Conservation (phyloP, 2,329 filamentous ascomycete species). For the Aspergillus viridinutans region DNA sequence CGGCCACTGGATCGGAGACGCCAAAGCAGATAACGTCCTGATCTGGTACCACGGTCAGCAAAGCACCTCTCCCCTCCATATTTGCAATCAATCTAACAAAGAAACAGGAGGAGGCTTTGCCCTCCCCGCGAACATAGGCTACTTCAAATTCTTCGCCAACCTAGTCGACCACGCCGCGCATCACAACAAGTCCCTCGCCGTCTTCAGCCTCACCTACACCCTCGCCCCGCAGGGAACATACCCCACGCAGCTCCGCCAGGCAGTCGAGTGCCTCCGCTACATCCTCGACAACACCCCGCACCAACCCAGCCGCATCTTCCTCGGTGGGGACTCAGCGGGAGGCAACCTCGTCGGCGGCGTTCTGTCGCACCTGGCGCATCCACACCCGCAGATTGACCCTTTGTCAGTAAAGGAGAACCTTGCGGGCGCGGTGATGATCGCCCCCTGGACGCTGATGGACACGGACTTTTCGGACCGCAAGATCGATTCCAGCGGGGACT, state of each 20-base stretch:
- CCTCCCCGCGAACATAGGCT: conserved; percentile 43
- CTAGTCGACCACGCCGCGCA: conserved; percentile 42
- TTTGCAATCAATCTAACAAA: neutral
- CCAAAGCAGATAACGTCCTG: conserved; percentile 34
- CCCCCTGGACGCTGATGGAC: conserved; percentile 56
- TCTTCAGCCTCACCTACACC: conserved; percentile 56
- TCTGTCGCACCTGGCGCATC: conserved; percentile 46
- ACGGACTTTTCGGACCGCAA: conserved; percentile 40
- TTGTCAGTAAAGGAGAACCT: conserved; percentile 43
- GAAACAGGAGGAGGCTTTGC: conserved; percentile 53
- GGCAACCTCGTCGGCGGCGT: conserved; percentile 39
- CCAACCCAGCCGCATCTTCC: conserved; percentile 31
- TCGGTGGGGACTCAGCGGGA: conserved; percentile 45
- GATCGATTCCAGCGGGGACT: conserved; percentile 49
- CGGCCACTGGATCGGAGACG: conserved; percentile 39
- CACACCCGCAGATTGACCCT: conserved; percentile 49
- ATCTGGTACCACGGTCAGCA: conserved; percentile 36
- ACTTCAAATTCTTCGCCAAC: conserved; percentile 47
- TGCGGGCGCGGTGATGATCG: conserved; percentile 51
- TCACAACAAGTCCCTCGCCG: conserved; percentile 43
- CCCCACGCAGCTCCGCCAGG: conserved; percentile 42
- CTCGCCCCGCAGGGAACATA: conserved; percentile 47
- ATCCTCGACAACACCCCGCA: conserved; percentile 32
- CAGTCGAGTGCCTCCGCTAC: conserved; percentile 39
- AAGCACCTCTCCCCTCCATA: too few species aligned